Percentiles rank a stretch among this genome's conserved stretches.
phyloP scores from a whole-genome alignment of 1,284 basidiomycete species.

The Moesziomyces sp. region DNA sequence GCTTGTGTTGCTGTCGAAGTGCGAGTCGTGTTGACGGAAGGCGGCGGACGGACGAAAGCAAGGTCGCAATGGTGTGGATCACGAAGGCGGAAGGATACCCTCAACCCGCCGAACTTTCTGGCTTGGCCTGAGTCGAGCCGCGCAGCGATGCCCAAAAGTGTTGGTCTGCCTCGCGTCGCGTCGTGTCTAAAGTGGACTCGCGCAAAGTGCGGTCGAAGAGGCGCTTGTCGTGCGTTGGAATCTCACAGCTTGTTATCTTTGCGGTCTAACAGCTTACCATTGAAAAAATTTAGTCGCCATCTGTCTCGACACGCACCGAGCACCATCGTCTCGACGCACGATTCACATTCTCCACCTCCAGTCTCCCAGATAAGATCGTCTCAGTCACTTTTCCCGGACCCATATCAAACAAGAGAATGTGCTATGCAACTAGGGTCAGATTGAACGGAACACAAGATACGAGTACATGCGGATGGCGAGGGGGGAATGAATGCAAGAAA shows the following conservation, averaged over 20 bases:
- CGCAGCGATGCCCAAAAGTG: slow-evolving; percentile 8
- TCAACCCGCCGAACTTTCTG: not conserved
- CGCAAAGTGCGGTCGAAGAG: slow-evolving; percentile 12
- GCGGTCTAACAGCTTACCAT: not conserved
- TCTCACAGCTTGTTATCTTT: not conserved
- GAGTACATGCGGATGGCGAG: slow-evolving; percentile 41
- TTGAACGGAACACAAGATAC: slow-evolving; percentile 42
- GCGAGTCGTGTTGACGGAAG: not conserved
- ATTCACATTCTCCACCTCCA: too few species aligned
- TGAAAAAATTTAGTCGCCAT: not conserved
- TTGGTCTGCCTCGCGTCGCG: slow-evolving; percentile 41
- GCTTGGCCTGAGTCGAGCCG: too few species aligned
- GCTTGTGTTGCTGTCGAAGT: not conserved
- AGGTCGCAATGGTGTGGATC: not conserved
- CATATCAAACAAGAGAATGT: not conserved
- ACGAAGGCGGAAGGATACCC: not conserved
- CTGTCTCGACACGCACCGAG: too few species aligned
- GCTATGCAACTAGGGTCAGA: slow-evolving; percentile 12
- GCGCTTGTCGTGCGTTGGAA: not conserved
- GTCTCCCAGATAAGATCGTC: too few species aligned
- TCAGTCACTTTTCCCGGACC: too few species aligned
- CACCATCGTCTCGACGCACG: too few species aligned
- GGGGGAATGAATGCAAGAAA: slow-evolving; percentile 32
- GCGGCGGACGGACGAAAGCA: not conserved
- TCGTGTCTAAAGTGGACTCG: slow-evolving; percentile 4